phyloP scores from a whole-genome alignment of 495 filamentous ascomycete species.

The Talaromyces proteolyticus region DNA sequence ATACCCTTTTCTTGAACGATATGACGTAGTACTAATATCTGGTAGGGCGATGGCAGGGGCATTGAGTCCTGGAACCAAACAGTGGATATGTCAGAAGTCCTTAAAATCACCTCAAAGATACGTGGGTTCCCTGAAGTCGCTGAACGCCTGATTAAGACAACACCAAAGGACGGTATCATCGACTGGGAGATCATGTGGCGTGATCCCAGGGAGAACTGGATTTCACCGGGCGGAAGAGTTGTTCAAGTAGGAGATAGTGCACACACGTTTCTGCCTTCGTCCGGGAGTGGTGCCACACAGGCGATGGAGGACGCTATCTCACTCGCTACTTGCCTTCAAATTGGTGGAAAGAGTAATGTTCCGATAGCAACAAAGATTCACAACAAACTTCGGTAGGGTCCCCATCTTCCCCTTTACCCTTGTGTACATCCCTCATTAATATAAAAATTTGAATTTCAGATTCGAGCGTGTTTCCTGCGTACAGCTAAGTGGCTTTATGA shows the following conservation, averaged over 20 bases:
- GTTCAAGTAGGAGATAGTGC: slow-evolving; percentile 64
- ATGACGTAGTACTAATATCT: not conserved
- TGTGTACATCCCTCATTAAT: not conserved
- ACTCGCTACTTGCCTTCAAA: slow-evolving; percentile 51
- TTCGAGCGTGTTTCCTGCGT: slow-evolving; percentile 52
- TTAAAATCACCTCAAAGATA: not conserved
- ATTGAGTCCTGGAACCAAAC: not conserved
- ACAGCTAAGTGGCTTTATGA: slow-evolving; percentile 51
- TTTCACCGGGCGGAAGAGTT: slow-evolving; percentile 48
- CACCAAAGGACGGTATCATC: slow-evolving; percentile 4
- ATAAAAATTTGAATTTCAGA: slow-evolving; percentile 22
- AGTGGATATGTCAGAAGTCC: slow-evolving; percentile 6
- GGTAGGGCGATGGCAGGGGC: not conserved
- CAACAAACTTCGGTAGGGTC: slow-evolving; percentile 9
- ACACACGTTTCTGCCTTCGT: slow-evolving; percentile 65
- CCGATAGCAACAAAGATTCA: slow-evolving; percentile 7
- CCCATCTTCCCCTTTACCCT: not conserved
- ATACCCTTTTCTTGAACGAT: not conserved
- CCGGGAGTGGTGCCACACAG: slow-evolving; percentile 63
- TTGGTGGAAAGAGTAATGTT: slow-evolving; percentile 44
- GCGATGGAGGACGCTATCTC: slow-evolving; percentile 66
- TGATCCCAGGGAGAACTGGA: slow-evolving; percentile 57
- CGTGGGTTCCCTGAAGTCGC: slow-evolving; percentile 7
- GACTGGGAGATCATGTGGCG: slow-evolving; percentile 32
- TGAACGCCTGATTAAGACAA: slow-evolving; percentile 2